Base-by-base conservation (phyloP, 2,329 filamentous ascomycete genomes). In the Beauveria australis region DNA sequence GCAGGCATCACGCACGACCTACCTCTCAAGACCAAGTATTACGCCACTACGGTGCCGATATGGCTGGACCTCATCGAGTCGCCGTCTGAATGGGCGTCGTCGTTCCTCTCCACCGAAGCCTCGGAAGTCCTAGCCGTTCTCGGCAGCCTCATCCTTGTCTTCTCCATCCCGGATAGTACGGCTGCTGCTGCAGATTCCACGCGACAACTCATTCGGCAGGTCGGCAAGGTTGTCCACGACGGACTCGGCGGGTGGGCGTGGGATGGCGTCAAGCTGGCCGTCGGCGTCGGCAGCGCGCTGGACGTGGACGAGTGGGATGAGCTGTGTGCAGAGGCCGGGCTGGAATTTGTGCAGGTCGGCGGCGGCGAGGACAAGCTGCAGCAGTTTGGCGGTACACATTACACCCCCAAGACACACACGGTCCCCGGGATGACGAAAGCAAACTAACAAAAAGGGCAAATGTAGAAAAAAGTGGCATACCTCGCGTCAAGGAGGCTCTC, bases 21-120 rank as follows among this genome's bases (percentile, higher is more conserved):
- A 37, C 62, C 72, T 9, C 73, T 89, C 59, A 76, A 77, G 63
- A 89, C 84, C 22, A 67, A 75, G 16, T 89, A 89, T 75, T 89
- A 88, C 74, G 78, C 73, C 26, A 79, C 83, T 58, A 76, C 76
- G 0, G 75, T 89, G 3, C 84, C 86, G 48, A 76, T 89, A 65
- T 89, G 86, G 86, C 76, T 89, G n/a, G 86, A 89, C 67, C 76
- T 86, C 51, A 76, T 86, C 61, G 67, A 75, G 6, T 73, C 76
- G 5, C 76, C 81, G 0, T 59, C 68, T 3, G 79, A 82, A 41
- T 89, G 86, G 86, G 75, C 82, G 0, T 69, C 70, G 2, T 80
- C 81, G 0, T 89, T 88, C 66, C 77, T 87, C 1, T 79, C 80
- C 0, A 71, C 78, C 0, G 86, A 88, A 67, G 86, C 86, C 0